Percentiles rank a stretch among this genome's conserved stretches.
Evolutionary conservation across 2,329 filamentous ascomycete genomes (phyloP).

Genomic region (Leptodontidium sp.): DNA sequence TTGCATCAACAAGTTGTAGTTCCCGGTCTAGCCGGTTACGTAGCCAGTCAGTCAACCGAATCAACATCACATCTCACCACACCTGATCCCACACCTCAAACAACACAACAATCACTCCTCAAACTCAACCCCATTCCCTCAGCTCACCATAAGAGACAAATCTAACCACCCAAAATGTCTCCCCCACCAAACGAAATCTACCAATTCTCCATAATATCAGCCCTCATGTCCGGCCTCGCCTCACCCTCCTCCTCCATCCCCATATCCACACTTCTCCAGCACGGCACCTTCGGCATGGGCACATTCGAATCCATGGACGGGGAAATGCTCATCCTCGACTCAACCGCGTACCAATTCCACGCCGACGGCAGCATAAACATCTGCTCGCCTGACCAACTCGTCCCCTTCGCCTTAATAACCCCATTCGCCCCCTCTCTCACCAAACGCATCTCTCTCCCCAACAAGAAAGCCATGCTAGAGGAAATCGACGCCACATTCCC

Average conservation of each 20-base stretch:
- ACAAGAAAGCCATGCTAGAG: slow-evolving; percentile 36
- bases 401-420: slow-evolving; percentile 51
- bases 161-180: not conserved
- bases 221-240: slow-evolving; percentile 55
- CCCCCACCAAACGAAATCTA: slow-evolving; percentile 43
- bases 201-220: slow-evolving; percentile 54
- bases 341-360: slow-evolving; percentile 52
- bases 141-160: not conserved
- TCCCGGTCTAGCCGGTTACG: slow-evolving; percentile 1
- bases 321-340: slow-evolving; percentile 54
- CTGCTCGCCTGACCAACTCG: slow-evolving; percentile 47
- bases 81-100: not conserved
- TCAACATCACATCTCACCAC: slow-evolving; percentile 7
- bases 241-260: slow-evolving; percentile 53
- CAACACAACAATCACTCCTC: not conserved
- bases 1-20: not conserved
- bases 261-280: slow-evolving; percentile 53
- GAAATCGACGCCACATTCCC: slow-evolving; percentile 31
- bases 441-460: slow-evolving; percentile 31
- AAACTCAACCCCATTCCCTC: not conserved
- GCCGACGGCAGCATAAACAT: slow-evolving; percentile 47
- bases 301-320: slow-evolving; percentile 55
- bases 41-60: not conserved
- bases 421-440: slow-evolving; percentile 44
- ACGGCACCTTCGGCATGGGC: slow-evolving; percentile 59